Evolutionary conservation across 2,329 filamentous ascomycete genomes (phyloP).

Genomic region (Pestalotiopsis sp.): DNA sequence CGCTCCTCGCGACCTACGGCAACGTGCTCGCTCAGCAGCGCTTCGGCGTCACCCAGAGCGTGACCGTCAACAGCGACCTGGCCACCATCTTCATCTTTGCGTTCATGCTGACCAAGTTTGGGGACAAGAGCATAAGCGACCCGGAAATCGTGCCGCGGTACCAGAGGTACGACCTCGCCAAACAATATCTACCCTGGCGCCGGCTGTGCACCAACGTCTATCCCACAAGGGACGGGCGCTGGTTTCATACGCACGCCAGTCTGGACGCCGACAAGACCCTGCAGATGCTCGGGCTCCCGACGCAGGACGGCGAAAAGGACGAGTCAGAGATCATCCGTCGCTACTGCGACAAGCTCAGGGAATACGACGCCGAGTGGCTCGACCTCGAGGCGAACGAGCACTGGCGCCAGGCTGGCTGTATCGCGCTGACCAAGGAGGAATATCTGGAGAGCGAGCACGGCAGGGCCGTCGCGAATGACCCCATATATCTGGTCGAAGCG

Average conservation of each 20-base stretch:
- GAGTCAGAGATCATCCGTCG: constrained; percentile 32
- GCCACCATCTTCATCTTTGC: constrained; percentile 32
- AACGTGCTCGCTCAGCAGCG: constrained; percentile 27
- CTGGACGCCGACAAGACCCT: constrained; percentile 29
- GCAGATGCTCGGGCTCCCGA: constrained; percentile 34
- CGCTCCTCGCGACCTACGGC: constrained; percentile 30
- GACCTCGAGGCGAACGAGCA: constrained; percentile 35
- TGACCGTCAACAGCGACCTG: constrained; percentile 30
- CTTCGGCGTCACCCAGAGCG: constrained; percentile 23
- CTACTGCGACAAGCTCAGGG: constrained; percentile 22
- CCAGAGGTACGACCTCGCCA: constrained; percentile 24
- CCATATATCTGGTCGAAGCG: constrained; percentile 23
- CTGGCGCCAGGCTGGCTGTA: constrained; percentile 33
- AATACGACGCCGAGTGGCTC: constrained; percentile 30
- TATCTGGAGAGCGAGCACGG: constrained; percentile 25
- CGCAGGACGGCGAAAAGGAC: constrained; percentile 23
- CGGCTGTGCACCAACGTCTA: constrained; percentile 34
- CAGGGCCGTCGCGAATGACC: constrained; percentile 22
- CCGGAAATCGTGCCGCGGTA: constrained; percentile 24
- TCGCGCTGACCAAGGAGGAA: constrained; percentile 35
- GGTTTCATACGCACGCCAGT: constrained; percentile 38
- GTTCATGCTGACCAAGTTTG: constrained; percentile 27
- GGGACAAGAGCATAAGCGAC: constrained; percentile 23
- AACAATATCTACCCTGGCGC: constrained; percentile 30
- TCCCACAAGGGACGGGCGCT: constrained; percentile 34